A percentile compares a stretch with the other conserved stretches of the same genome.
phyloP scores from a whole-genome alignment of 257 asterid genomes.

The Petunia axillaris region DNA sequence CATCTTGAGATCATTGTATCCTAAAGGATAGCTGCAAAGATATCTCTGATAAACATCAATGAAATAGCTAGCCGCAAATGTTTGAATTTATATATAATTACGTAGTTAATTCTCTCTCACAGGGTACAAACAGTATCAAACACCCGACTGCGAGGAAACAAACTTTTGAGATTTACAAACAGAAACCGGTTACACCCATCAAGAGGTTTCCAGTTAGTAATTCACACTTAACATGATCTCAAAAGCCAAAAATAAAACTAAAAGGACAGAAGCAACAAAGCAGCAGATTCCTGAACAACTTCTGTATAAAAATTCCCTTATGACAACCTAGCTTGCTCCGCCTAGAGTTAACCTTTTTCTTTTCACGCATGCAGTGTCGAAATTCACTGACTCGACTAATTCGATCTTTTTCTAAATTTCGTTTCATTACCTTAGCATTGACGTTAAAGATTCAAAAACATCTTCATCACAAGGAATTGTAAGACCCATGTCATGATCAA shows the following conservation, averaged over 20 bases:
- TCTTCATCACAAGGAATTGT: conserved; percentile 58
- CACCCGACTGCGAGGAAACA: conserved; percentile 28
- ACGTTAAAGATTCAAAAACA: conserved; percentile 46
- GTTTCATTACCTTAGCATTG: conserved; percentile 36
- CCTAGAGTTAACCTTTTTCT: background rate
- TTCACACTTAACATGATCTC: background rate
- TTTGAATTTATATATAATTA: background rate
- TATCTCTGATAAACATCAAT: background rate
- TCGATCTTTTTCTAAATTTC: background rate
- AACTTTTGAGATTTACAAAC: conserved; percentile 24
- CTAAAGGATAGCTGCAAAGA: background rate
- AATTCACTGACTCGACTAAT: background rate
- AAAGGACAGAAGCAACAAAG: conserved; percentile 10
- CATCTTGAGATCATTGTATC: background rate
- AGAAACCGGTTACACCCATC: background rate
- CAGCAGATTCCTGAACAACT: conserved; percentile 21
- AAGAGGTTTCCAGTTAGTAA: conserved; percentile 11
- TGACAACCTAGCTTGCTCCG: background rate
- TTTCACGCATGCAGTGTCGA: no score
- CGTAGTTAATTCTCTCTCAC: conserved; percentile 17
- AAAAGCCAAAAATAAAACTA: background rate
- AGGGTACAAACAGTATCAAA: conserved; percentile 17
- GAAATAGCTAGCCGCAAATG: background rate
- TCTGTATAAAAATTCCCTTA: conserved; percentile 9
- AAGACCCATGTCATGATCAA: conserved; percentile 63